Evolutionary conservation across 2,329 filamentous ascomycete species (phyloP), one percentile per base, ranked within the genome.

Genomic region (Pseudogymnoascus sp.): DNA sequence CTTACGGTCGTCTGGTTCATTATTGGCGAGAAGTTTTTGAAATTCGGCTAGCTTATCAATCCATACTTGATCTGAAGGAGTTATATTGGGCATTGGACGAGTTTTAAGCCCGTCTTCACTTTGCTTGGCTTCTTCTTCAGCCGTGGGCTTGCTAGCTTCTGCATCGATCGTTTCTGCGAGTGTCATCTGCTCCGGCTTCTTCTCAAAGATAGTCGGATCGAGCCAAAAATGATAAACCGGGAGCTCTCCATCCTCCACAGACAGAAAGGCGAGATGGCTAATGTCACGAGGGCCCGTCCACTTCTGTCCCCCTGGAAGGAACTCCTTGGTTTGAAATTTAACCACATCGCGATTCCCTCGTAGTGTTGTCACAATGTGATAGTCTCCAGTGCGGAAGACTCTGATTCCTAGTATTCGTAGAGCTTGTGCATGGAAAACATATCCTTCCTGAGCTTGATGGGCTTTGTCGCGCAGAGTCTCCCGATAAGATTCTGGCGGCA

Each of bases 21-120:
- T n/a, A 42, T 60, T 38, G 10, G 38, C 37, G 7, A 69, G 31
- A 24, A 61, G 31, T 11, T 61, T 19, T 33, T 60, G 8, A 16
- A 70, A 62, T 6, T 59, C 10, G 10, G 33, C 40, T 3, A 50
- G 61, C 19, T 53, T 56, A 11, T 63, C 38, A 6, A 47, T 61
- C 63, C 65, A 70, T 16, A 61, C 42, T 4, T 59, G 10, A 47
- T 71, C 65, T 2, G 13, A 44, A 31, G 68, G 64, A 11, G 14
- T 62, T 59, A 71, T 68, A 26, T 67, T 42, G n/a, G 63, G 65
- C 50, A 56, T 56, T 21, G 35, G 29, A 35, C n/a, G 10, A 5
- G 33, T 56, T 56, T 33, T 33, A 35, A 56, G 29, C 5, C 29
- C 50, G 29, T 56, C 50, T 56, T 21, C 29, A 11, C 2, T 33